Evolutionary conservation across 305 asterid species (phyloP), one percentile per base, ranked within the genome.

Genomic region (Rubia peregrina): DNA sequence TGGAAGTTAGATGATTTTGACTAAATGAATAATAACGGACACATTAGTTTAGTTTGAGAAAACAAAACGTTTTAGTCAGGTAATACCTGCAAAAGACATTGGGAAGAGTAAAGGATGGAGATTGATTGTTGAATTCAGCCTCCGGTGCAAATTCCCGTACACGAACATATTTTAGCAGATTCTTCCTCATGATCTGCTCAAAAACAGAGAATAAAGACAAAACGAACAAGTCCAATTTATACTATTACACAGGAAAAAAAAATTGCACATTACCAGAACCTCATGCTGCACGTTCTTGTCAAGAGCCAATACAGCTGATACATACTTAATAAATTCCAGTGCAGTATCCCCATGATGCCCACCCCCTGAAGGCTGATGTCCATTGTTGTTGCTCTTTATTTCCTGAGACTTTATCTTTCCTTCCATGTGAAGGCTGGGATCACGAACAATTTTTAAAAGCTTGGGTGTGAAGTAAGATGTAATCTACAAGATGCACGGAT

Each of bases 201-300:
- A 66, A 40, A 26, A 49, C 16, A 49, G 19, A 22, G 51, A 53
- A 38, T 22, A 26, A 53, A 22, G 16, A 65, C 36, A 42, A 65
- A 65, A 65, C 9, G 11, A 71, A 42, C 61, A 33, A 4, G 61
- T 6, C n/a, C 46, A 65, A 22, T 41, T 22, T 53, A 30, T 17
- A 49, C 65, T 68, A 33, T 36, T 48, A 7, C 1, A 4, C 42
- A 7, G 5, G 67, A 49, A 5, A 9, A 7, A 14, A 7, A 63
- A 59, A 40, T 9, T 56, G 14, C 24, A 74, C 78, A 65, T 79
- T 92, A 92, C 98, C 94, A 94, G 89, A 77, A 94, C 90, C 83
- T 94, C 97, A 83, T 94, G 95, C 86, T 91, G 96, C 81, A 94
- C 97, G 70, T 82, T 86, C 78, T 85, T 89, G 84, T 94, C 99